Conservation (phyloP, 1,139 yeast genomes). For the Wickerhamomyces sp. region DNA sequence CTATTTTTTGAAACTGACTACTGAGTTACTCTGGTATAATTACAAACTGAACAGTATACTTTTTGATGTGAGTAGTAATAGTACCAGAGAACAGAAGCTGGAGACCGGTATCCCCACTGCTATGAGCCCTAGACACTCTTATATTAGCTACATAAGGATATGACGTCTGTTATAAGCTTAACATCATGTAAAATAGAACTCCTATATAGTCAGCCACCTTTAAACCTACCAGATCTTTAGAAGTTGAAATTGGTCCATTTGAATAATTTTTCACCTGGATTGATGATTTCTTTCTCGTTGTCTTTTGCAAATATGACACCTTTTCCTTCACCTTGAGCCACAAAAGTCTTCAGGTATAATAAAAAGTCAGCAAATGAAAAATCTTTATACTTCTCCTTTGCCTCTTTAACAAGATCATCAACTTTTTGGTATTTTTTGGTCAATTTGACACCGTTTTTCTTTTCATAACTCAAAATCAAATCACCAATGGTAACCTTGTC, state of each 20-base stretch:
- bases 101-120: no score
- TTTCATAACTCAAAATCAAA: constrained; percentile 38
- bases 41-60: no score
- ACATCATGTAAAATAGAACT: no score
- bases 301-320: constrained; percentile 31
- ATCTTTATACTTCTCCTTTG: constrained; percentile 27
- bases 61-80: no score
- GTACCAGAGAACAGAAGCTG: no score
- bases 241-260: constrained; percentile 37
- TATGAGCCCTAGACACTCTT: no score
- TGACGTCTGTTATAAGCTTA: no score
- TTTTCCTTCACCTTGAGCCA: constrained; percentile 35
- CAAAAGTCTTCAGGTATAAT: constrained; percentile 31
- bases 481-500: constrained; percentile 36
- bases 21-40: no score
- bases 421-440: constrained; percentile 27
- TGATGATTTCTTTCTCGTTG: constrained; percentile 46
- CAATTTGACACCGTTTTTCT: constrained; percentile 34
- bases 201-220: background rate
- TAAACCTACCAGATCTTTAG: background rate
- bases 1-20: no score
- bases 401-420: constrained; percentile 31
- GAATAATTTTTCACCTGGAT: constrained; percentile 50
- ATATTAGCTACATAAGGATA: no score
- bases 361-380: constrained; percentile 30